These are phyloP conservation scores for Boletus eberwhitei DNA, from an alignment of 768 basidiomycete genomes.

Conservation along the genomic window DNA sequence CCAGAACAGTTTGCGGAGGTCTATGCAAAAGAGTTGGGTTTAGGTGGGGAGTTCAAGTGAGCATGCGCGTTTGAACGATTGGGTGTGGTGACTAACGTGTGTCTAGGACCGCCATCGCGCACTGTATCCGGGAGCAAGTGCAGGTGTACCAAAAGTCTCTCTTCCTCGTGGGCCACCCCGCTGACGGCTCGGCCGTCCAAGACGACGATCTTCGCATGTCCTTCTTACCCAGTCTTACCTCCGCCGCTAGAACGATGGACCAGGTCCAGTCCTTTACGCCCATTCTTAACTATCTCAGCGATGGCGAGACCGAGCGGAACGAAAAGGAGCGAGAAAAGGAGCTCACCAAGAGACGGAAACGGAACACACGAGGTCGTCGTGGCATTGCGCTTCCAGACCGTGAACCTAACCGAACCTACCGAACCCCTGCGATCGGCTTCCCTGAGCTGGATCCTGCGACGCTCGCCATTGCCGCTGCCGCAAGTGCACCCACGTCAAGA, in stretches of 20 bases:
- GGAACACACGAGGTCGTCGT: constrained; percentile 76
- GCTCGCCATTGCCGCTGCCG: constrained; percentile 60
- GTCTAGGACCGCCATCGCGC: constrained; percentile 88
- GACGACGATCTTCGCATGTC: constrained; percentile 91
- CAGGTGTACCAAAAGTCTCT: constrained; percentile 89
- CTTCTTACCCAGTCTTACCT: constrained; percentile 78
- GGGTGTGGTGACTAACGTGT: constrained; percentile 8
- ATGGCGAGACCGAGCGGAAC: constrained; percentile 82
- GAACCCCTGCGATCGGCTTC: constrained; percentile 85
- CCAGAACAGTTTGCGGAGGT: constrained; percentile 92
- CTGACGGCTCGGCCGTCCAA: constrained; percentile 70
- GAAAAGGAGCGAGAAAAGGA: constrained; percentile 96
- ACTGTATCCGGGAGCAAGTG: constrained; percentile 94
- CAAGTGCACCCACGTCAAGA: constrained; percentile 65
- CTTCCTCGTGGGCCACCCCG: constrained; percentile 83
- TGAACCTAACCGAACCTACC: constrained; percentile 87
- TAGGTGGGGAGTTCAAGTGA: constrained; percentile 90
- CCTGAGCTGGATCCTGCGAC: constrained; percentile 74
- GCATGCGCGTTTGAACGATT: constrained; percentile 20
- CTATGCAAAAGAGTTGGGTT: constrained; percentile 82
- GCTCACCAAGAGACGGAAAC: constrained; percentile 76
- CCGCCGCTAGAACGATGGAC: constrained; percentile 70
- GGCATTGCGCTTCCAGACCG: constrained; percentile 88
- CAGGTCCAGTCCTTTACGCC: constrained; percentile 83
- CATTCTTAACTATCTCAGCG: constrained; percentile 82